Conservation (phyloP, 129 eudicot genomes). For the Centaurea solstitialis region DNA sequence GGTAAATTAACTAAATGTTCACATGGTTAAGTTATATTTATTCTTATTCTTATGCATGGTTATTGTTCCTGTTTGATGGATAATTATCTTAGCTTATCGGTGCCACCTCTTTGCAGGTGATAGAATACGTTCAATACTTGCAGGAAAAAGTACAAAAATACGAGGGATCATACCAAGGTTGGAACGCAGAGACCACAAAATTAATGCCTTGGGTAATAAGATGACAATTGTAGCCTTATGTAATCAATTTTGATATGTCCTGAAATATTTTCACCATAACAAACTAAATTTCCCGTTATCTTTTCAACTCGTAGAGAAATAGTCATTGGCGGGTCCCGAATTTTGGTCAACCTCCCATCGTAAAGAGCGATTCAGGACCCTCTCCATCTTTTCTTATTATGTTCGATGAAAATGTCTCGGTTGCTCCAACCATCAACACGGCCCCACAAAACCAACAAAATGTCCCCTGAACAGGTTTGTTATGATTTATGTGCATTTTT, state of each 20-base stretch:
- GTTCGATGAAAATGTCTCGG: conserved; percentile 59
- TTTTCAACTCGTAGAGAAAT: conserved; percentile 63
- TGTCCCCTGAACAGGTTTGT: no score
- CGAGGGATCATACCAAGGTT: conserved; percentile 86
- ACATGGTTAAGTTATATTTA: background rate
- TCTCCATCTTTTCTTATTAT: conserved; percentile 51
- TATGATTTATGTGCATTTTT: no score
- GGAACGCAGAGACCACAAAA: conserved; percentile 88
- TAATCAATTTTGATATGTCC: background rate
- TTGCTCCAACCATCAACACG: conserved; percentile 49
- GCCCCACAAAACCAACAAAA: conserved; percentile 44
- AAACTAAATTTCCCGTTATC: background rate
- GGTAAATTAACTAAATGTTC: conserved; percentile 39
- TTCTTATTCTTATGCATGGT: background rate
- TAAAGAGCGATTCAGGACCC: conserved; percentile 55
- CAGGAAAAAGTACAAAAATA: conserved; percentile 85
- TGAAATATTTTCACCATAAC: background rate
- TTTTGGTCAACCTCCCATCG: conserved; percentile 60
- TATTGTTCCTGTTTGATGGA: background rate
- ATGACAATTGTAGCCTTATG: background rate
- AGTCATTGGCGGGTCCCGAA: conserved; percentile 93
- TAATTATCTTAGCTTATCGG: conserved; percentile 1
- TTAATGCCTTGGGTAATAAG: conserved; percentile 91
- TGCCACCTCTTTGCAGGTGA: conserved; percentile 57
- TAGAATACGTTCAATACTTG: conserved; percentile 79